Evolutionary conservation across 345 rosid species (phyloP).

Genomic region (Bretschneidera sinensis): DNA sequence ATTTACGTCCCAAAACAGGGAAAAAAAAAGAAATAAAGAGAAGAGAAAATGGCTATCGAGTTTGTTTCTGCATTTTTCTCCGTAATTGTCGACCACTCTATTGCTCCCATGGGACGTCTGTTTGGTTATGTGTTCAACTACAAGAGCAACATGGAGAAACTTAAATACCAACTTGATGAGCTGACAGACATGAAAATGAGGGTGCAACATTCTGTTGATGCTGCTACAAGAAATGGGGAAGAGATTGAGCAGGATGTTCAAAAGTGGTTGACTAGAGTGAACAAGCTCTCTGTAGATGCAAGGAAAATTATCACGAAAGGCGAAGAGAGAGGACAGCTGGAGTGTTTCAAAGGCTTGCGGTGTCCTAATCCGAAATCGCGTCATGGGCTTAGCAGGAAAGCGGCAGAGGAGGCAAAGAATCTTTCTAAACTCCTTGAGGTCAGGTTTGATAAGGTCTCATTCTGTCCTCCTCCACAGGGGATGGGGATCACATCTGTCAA

Average conservation of each 20-base stretch:
- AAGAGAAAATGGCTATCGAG: too few species aligned
- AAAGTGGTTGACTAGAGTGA: conserved; percentile 9
- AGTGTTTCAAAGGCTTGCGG: too few species aligned
- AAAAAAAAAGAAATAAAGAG: too few species aligned
- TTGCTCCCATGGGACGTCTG: too few species aligned
- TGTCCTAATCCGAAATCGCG: too few species aligned
- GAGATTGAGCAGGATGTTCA: neutral
- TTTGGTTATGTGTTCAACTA: conserved; percentile 9
- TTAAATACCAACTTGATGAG: conserved; percentile 2
- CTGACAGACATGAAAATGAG: conserved; percentile 1
- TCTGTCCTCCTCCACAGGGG: neutral
- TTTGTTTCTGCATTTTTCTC: too few species aligned
- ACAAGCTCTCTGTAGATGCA: too few species aligned
- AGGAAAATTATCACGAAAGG: too few species aligned
- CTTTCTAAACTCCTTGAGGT: neutral
- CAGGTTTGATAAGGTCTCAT: neutral
- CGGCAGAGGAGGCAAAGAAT: neutral
- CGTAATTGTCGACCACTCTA: too few species aligned
- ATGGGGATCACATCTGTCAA: neutral
- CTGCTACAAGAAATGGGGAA: conserved; percentile 7
- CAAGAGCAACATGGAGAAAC: conserved; percentile 11
- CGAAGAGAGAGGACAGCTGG: too few species aligned
- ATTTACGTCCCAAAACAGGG: too few species aligned
- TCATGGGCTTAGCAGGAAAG: too few species aligned
- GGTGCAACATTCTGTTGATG: conserved; percentile 1